phyloP scores from a whole-genome alignment of 78 protist species.

The Polysphondylium violaceum region DNA sequence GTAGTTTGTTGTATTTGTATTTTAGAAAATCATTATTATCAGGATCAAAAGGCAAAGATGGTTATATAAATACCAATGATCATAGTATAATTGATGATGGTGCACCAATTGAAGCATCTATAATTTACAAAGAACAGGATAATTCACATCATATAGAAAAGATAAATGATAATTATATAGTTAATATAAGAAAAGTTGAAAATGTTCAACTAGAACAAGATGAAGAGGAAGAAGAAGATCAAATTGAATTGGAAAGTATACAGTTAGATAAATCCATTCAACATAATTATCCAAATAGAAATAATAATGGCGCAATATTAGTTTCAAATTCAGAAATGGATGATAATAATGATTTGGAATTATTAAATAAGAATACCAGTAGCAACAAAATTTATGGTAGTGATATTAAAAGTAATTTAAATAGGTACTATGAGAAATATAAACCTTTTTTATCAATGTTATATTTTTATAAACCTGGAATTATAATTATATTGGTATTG shows the following conservation, averaged over 20 bases:
- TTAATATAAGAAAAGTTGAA: not conserved
- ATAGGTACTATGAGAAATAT: not conserved
- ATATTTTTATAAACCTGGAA: not conserved
- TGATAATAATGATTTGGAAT: too few species aligned
- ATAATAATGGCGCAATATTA: not conserved
- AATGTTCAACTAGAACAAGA: not conserved
- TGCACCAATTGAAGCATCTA: not conserved
- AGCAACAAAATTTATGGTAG: not conserved
- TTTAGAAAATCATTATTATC: slow-evolving; percentile 3
- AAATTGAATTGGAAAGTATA: not conserved
- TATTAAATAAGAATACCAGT: too few species aligned
- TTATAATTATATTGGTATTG: slow-evolving; percentile 13
- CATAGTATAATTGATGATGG: not conserved
- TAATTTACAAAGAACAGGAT: not conserved
- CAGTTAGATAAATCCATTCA: not conserved
- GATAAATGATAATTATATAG: not conserved
- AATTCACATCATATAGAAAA: not conserved
- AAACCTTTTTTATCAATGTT: not conserved
- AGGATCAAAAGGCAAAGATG: too few species aligned
- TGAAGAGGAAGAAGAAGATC: not conserved
- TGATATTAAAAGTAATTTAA: not conserved
- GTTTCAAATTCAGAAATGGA: too few species aligned
- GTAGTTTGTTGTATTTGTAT: not conserved
- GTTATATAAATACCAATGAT: not conserved
- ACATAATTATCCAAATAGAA: not conserved